phyloP scores from a whole-genome alignment of 805 yeast species.

The Pichia scutulata region DNA sequence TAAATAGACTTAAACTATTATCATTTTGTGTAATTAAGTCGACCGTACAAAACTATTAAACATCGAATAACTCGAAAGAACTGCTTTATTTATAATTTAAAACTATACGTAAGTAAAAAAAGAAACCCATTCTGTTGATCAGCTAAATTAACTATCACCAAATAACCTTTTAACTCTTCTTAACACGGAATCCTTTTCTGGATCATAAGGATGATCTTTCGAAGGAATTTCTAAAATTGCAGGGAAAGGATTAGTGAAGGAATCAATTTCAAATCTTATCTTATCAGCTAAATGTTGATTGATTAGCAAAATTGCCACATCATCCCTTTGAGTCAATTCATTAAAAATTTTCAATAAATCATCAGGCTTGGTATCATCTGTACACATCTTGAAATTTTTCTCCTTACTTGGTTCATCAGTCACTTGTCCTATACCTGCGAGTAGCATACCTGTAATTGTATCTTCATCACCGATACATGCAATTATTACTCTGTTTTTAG shows the following conservation, averaged over 20 bases:
- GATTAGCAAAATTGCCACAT: constrained; percentile 86
- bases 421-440: constrained; percentile 94
- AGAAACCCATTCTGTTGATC: neutral
- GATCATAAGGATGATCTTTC: constrained; percentile 97
- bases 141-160: constrained; percentile 51
- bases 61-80: neutral
- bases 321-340: constrained; percentile 71
- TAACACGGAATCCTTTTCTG: constrained; percentile 93
- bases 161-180: constrained; percentile 90
- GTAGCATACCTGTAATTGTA: constrained; percentile 88
- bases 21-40: neutral
- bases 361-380: constrained; percentile 69
- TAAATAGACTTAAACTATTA: neutral
- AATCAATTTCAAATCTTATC: constrained; percentile 75
- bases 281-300: constrained; percentile 93
- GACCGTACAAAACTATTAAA: neutral
- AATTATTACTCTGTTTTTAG: constrained; percentile 62
- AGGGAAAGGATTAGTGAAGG: constrained; percentile 86
- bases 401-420: constrained; percentile 52
- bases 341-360: constrained; percentile 71
- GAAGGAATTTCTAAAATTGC: constrained; percentile 96
- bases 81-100: neutral
- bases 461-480: constrained; percentile 98
- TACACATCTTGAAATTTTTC: constrained; percentile 76
- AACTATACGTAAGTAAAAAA: neutral